Evolutionary conservation across 1,284 basidiomycete species (phyloP), one percentile per base, ranked within the genome.

Genomic region (Pterula multifida): DNA sequence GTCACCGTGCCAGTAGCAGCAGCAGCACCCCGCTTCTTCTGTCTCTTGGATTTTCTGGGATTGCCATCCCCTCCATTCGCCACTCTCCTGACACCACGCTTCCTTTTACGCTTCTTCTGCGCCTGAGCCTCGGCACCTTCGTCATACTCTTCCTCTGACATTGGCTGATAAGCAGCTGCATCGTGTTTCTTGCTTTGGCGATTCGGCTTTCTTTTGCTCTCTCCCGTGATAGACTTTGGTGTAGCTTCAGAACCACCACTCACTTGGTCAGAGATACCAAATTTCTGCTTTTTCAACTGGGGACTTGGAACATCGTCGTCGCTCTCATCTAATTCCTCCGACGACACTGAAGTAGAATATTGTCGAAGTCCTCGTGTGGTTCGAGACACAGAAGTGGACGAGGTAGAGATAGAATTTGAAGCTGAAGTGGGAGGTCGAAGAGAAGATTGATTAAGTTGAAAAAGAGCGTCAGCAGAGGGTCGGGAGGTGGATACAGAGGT

Each of bases 101-200:
- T 60, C 11, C 52, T 54, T 22, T 46, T 50, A n/a, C 52, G 50
- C 56, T 58, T 65, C 17, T 55, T 60, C 26, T 55, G 58, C 45
- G 56, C 56, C 51, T 50, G 58, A 49, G 57, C 60, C 50, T 58
- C 60, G 21, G 56, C 60, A 42, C 51, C 57, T 11, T 50, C 60
- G 19, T 62, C 61, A 11, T 49, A 53, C 2, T 56, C 58, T 3
- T 59, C 57, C 42, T 58, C 59, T 22, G 61, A 58, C 1, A 58
- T 60, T 15, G 70, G 72, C 49, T 67, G 65, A 54, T 73, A 72
- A n/a, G 67, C 67, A 32, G 62, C 55, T 21, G 67, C 67, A 52
- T 73, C 71, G 12, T 49, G 50, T 28, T 64, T 52, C 60, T 57
- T 17, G 57, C 56, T 45, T 59, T 35, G 45, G 39, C 36, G 21